Evolutionary conservation across 352 stramenopile species (phyloP), one percentile per base, ranked within the genome.

Genomic region (Pythium volutum): DNA sequence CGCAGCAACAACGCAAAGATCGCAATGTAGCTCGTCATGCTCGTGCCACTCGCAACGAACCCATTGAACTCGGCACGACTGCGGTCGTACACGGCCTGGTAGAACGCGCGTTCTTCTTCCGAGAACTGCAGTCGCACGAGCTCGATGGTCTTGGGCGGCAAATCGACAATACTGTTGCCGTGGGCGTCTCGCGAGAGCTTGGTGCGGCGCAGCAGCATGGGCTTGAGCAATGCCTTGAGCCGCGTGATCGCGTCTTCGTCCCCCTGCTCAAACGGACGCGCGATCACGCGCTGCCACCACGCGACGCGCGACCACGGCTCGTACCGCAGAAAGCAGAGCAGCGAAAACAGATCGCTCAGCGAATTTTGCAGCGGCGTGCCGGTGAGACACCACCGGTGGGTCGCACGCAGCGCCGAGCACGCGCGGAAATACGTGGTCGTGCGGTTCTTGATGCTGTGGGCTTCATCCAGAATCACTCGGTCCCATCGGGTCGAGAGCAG

Each of bases 391-490:
- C 90, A 97, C 12, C 87, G 84, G 33, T 94, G 80, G 11, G 67
- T 75, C 3, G 84, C 80, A 33, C 59, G 59, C 4, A 96, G 52
- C 1, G 69, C 48, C 15, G 73, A 72, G 38, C 84, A 92, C 15
- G 79, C 72, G 20, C 77, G 79, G 50, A 89, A 90, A 62, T 92
- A 91, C 33, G 55, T 71, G n/a, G 82, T 93, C 34, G 68, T 43
- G 26, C 84, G 79, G 55, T 92, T 97, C 74, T 97, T 96, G 70
- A 97, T 97, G 36, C 77, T 92, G 67, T 97, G 90, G 5, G 87
- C 87, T 69, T 97, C 90, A 64, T 97, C 90, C 14, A 97, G 74
- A 57, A 97, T 91, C n/a, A 97, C 67, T 15, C 90, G 86, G 31
- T 79, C 71, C 90, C 90, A 97, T 16, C 81, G 42, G 2, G 70